Evolutionary conservation across 768 basidiomycete species (phyloP).

Genomic region (Megacollybia marginata): DNA sequence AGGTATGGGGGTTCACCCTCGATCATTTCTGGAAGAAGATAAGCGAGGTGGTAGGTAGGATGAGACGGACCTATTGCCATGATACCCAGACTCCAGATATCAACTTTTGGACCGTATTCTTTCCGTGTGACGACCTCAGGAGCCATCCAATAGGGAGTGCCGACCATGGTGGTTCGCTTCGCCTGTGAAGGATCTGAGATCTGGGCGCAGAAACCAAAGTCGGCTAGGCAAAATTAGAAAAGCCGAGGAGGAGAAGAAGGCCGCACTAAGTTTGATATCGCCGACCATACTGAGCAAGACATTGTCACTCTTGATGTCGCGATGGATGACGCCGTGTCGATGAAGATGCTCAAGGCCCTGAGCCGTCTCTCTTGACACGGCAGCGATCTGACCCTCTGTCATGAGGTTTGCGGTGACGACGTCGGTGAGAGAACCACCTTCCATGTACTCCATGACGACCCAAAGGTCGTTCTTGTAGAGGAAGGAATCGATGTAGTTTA

Average conservation of each 20-base stretch:
- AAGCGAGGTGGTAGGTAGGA: neutral
- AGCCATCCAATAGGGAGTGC: conserved; percentile 99
- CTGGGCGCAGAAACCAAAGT: conserved; percentile 98
- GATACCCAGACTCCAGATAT: conserved; percentile 95
- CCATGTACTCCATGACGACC: conserved; percentile 99
- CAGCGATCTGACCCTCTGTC: conserved; percentile 98
- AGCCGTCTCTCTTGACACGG: conserved; percentile 86
- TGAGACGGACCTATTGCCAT: conserved; percentile 78
- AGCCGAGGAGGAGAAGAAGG: neutral
- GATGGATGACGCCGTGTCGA: conserved; percentile 93
- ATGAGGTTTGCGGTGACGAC: conserved; percentile 93
- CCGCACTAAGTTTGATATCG: conserved; percentile 94
- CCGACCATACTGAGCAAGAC: conserved; percentile 88
- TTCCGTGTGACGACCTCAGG: conserved; percentile 97
- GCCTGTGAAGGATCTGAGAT: conserved; percentile 84
- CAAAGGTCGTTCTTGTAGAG: conserved; percentile 96
- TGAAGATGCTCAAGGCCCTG: conserved; percentile 95
- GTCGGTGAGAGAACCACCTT: conserved; percentile 90
- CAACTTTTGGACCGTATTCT: conserved; percentile 98
- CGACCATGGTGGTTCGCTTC: conserved; percentile 97
- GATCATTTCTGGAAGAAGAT: conserved; percentile 72
- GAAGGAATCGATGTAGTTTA: conserved; percentile 99
- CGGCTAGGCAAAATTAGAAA: conserved; percentile 44
- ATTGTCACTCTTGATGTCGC: conserved; percentile 99
- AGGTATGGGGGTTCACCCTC: conserved; percentile 96